Conservation (phyloP, 371 early-diverging fungal species). For the Apophysomyces variabilis region DNA sequence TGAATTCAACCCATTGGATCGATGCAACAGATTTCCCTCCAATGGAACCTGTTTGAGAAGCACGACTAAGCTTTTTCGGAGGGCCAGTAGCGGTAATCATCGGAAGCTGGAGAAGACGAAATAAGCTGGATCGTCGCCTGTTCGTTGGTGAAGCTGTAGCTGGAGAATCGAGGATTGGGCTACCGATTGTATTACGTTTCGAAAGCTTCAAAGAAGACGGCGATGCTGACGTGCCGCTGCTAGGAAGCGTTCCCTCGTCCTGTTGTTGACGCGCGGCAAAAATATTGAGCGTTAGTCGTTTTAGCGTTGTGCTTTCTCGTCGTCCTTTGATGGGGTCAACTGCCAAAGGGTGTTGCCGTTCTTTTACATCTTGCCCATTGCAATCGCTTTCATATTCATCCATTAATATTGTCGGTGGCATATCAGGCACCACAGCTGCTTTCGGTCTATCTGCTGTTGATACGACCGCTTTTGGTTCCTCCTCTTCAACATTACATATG, state of each 20-base stretch:
- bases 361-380: neutral
- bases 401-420: neutral
- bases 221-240: neutral
- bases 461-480: neutral
- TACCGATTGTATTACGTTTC: neutral
- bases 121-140: slow-evolving; percentile 25
- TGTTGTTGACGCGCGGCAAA: slow-evolving; percentile 19
- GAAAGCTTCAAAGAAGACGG: slow-evolving; percentile 9
- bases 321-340: slow-evolving; percentile 10
- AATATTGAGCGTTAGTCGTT: slow-evolving; percentile 29
- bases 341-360: neutral
- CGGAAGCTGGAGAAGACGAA: slow-evolving; percentile 22
- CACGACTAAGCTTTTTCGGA: neutral
- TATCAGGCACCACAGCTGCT: slow-evolving; percentile 1
- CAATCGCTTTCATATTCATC: slow-evolving; percentile 13
- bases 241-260: neutral
- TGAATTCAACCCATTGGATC: slow-evolving; percentile 47
- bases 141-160: neutral
- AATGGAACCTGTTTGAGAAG: slow-evolving; percentile 15
- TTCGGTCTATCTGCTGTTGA: neutral
- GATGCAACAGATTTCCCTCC: slow-evolving; percentile 39
- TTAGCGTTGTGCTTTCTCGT: slow-evolving; percentile 20
- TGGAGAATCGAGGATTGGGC: neutral
- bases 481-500: slow-evolving; percentile 2
- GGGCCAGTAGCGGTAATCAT: slow-evolving; percentile 13